Percentiles rank a stretch among this genome's conserved stretches.
phyloP scores from a whole-genome alignment of 78 protist species.

The Paratrimastix pyriformis region DNA sequence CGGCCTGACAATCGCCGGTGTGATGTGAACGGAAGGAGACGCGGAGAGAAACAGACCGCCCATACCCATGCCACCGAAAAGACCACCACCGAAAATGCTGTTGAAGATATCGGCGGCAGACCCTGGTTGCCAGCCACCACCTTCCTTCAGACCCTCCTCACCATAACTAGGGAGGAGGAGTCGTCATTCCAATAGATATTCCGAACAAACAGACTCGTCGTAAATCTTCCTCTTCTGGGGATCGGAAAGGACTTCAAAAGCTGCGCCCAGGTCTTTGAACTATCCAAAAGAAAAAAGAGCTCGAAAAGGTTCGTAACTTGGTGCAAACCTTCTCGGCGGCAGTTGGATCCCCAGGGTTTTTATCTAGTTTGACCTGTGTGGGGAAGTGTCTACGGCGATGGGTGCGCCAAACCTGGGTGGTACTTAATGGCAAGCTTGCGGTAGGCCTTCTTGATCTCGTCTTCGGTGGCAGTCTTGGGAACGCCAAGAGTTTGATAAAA shows the following conservation, averaged over 20 bases:
- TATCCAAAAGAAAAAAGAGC: no score
- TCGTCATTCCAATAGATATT: not conserved
- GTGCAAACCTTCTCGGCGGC: no score
- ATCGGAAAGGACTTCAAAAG: slow-evolving; percentile 78
- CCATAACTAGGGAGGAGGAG: slow-evolving; percentile 53
- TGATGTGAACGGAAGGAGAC: no score
- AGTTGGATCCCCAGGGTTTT: no score
- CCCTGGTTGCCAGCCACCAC: slow-evolving; percentile 48
- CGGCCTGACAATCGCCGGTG: not conserved
- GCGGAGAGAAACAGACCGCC: not conserved
- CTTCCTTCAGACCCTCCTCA: slow-evolving; percentile 71
- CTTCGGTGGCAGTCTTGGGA: no score
- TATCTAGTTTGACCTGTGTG: no score
- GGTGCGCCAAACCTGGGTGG: no score
- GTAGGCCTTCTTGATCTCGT: no score
- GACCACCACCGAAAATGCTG: slow-evolving; percentile 71
- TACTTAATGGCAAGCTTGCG: no score
- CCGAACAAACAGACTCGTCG: slow-evolving; percentile 45
- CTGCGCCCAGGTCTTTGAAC: slow-evolving; percentile 77
- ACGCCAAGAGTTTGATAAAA: no score
- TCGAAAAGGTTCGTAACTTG: no score
- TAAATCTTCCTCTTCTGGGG: slow-evolving; percentile 68
- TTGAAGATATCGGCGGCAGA: slow-evolving; percentile 56
- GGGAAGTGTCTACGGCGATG: no score
- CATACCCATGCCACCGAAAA: slow-evolving; percentile 37